Conservation (phyloP, 1,139 yeast genomes). For the Pichia norvegensis region DNA sequence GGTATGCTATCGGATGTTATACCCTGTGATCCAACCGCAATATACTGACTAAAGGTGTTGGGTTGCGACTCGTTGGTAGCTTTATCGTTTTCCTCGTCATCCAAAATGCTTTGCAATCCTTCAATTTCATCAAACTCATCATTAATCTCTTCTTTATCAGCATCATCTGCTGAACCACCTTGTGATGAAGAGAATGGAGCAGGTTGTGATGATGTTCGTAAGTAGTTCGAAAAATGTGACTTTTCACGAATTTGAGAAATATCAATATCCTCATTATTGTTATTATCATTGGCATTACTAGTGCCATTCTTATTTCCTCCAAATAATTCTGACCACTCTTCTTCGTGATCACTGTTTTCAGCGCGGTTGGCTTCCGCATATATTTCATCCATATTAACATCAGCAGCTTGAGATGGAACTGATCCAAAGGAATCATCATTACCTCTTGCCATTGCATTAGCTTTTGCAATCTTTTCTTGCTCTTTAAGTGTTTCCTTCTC, state of each 20-base stretch:
- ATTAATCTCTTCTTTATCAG: background rate
- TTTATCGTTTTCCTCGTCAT: constrained; percentile 10
- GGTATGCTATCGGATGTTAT: background rate
- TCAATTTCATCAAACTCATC: constrained; percentile 8
- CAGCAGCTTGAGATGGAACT: no score
- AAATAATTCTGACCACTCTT: constrained; percentile 14
- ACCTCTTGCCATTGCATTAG: background rate
- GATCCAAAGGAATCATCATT: background rate
- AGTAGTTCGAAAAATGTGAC: constrained; percentile 11
- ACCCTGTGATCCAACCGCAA: background rate
- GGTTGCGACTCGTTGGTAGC: background rate
- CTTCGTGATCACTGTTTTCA: constrained; percentile 3
- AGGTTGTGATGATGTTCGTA: constrained; percentile 15
- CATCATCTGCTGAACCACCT: background rate
- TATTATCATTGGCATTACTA: background rate
- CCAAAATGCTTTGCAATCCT: constrained; percentile 9
- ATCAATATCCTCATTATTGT: constrained; percentile 16
- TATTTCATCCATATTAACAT: background rate
- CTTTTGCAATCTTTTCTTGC: background rate
- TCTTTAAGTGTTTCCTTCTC: background rate
- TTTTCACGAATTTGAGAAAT: constrained; percentile 9
- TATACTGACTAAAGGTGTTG: background rate
- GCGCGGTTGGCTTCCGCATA: background rate
- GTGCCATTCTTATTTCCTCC: constrained; percentile 6
- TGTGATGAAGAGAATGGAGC: background rate